Base-by-base conservation (phyloP, 176 grass and related monocot genomes). In the Saccharum officinarum region DNA sequence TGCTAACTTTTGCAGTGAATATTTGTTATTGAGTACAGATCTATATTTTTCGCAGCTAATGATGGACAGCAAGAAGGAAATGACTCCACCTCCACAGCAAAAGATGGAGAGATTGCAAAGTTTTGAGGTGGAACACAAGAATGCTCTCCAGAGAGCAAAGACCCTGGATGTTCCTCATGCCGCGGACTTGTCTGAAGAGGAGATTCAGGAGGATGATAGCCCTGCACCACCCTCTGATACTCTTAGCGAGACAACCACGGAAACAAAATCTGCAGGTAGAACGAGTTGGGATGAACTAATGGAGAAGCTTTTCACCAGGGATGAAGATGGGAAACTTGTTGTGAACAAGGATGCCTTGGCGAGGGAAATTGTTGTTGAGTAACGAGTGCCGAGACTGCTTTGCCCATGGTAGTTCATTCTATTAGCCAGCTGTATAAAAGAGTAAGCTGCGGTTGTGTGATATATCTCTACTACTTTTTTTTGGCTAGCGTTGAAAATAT, bases 271-370 rank as follows among this genome's bases (percentile, higher is more conserved):
- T 18, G 78, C 90, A 57, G 82, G 82, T 77, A 82, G 80, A 85
- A 92, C 92, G 11, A 99, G 90, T 46, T 99, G 97, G 97, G 90
- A 97, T 26, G 86, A 94, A 14, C 54, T 99, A 79, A 86, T 94
- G 39, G 84, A 91, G 25, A 92, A 88, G 75, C 94, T 97, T 39
- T 99, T 94, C 83, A 95, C 81, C 18, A 91, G 79, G 61, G 94
- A 83, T 47, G 86, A 88, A 61, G 84, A 89, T 39, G 94, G 97
- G 64, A 86, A 79, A 52, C 84, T 99, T 77, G 82, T 90, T 12
- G 83, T 99, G 84, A 99, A 96, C 30, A 91, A 83, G 90, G 97
- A 92, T 34, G 36, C 87, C 31, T 54, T 92, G 81, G 82, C 80
- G n/a, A 99, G 73, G 91, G 92, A 92, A 16, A 70, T 97, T 80